Percentiles rank a stretch among this genome's conserved stretches.
phyloP scores from a whole-genome alignment of 2,329 filamentous ascomycete species.

The Penicillium sp. region DNA sequence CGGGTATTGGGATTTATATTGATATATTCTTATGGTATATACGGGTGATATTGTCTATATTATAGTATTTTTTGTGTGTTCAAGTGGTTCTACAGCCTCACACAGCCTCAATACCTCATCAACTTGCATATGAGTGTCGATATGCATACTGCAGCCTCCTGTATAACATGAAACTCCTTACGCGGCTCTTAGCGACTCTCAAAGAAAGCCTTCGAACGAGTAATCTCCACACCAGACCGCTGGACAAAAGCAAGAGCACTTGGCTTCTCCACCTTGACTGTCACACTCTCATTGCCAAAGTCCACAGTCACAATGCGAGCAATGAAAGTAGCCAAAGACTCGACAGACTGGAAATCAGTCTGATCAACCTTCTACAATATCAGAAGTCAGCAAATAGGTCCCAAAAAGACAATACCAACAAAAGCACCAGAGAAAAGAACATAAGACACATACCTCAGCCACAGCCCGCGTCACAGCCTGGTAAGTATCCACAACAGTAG shows the following conservation, averaged over 20 bases:
- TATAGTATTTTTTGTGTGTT: neutral
- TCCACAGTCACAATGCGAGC: conserved; percentile 47
- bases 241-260: conserved; percentile 51
- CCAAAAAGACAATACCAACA: neutral
- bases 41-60: neutral
- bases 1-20: neutral
- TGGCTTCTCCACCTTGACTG: conserved; percentile 50
- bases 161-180: neutral
- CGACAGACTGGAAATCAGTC: conserved; percentile 51
- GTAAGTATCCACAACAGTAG: conserved; percentile 37
- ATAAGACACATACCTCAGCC: conserved; percentile 35
- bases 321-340: conserved; percentile 50
- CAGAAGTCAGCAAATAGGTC: conserved; percentile 9
- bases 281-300: conserved; percentile 47
- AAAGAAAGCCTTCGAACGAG: conserved; percentile 47
- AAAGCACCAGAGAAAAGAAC: neutral
- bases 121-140: neutral
- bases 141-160: conserved; percentile 1
- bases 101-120: neutral
- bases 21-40: neutral
- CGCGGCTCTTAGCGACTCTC: conserved; percentile 15
- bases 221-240: conserved; percentile 50
- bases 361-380: conserved; percentile 44
- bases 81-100: neutral
- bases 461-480: conserved; percentile 41